phyloP scores from a whole-genome alignment of 371 early-diverging fungal species.

The Nematocida ausubeli region DNA sequence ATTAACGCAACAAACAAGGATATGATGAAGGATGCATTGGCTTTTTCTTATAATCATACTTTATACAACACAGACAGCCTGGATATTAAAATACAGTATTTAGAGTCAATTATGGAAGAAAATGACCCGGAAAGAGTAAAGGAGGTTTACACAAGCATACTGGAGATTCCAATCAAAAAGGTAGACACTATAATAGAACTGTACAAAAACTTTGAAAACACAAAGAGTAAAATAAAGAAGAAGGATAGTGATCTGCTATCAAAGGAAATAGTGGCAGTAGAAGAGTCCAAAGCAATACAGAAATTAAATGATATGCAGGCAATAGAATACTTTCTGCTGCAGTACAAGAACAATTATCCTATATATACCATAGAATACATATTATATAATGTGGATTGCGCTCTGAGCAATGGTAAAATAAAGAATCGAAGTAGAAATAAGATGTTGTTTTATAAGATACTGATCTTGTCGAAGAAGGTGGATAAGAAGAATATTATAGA shows the following conservation, averaged over 20 bases:
- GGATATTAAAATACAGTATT: slow-evolving; percentile 53
- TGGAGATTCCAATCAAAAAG: slow-evolving; percentile 52
- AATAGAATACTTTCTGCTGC: slow-evolving; percentile 55
- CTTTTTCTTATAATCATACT: slow-evolving; percentile 55
- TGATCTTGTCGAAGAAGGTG: slow-evolving; percentile 5
- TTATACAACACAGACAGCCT: slow-evolving; percentile 40
- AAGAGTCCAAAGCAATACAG: slow-evolving; percentile 20
- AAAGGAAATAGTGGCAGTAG: slow-evolving; percentile 41
- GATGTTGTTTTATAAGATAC: slow-evolving; percentile 24
- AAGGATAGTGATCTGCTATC: slow-evolving; percentile 48
- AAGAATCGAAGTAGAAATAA: slow-evolving; percentile 23
- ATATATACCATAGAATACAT: slow-evolving; percentile 23
- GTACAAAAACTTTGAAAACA: slow-evolving; percentile 59
- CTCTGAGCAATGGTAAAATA: not conserved
- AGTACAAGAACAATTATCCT: slow-evolving; percentile 18
- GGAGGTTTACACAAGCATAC: slow-evolving; percentile 43
- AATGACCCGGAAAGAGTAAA: slow-evolving; percentile 57
- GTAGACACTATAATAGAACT: slow-evolving; percentile 53
- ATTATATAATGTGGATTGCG: slow-evolving; percentile 19
- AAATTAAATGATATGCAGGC: slow-evolving; percentile 6
- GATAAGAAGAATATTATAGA: slow-evolving; percentile 7
- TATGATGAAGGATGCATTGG: slow-evolving; percentile 46
- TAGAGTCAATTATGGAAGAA: slow-evolving; percentile 51
- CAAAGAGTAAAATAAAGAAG: slow-evolving; percentile 37
- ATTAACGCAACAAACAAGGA: slow-evolving; percentile 41